Evolutionary conservation across 2,329 filamentous ascomycete genomes (phyloP).

Genomic region (Aspergillus fischeri): DNA sequence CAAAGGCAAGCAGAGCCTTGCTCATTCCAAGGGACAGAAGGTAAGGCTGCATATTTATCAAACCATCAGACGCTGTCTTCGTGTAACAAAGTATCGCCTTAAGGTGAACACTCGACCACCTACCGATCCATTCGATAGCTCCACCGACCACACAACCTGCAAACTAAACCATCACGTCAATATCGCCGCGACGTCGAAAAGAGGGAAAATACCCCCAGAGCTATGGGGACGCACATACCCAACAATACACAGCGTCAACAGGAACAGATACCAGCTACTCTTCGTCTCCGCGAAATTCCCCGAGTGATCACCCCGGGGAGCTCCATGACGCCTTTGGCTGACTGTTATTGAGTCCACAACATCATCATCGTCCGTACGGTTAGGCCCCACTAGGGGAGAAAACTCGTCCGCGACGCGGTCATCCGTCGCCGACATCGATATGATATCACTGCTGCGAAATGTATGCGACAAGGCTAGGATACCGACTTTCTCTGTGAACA

Average conservation of each 20-base stretch:
- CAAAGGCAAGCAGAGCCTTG: constrained; percentile 76
- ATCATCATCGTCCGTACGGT: constrained; percentile 12
- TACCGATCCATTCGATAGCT: constrained; percentile 84
- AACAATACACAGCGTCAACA: constrained; percentile 81
- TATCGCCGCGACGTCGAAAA: not conserved
- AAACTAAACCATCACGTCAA: constrained; percentile 47
- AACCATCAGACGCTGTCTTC: not conserved
- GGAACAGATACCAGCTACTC: constrained; percentile 77
- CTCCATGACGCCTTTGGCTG: constrained; percentile 12
- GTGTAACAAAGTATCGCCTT: not conserved
- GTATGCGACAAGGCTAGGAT: not conserved
- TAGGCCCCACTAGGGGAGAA: constrained; percentile 28
- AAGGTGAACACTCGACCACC: constrained; percentile 20
- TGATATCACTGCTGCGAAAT: not conserved
- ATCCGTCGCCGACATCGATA: constrained; percentile 15
- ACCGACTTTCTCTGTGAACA: not conserved
- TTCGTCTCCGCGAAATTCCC: constrained; percentile 56
- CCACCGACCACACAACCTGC: constrained; percentile 94
- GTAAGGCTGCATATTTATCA: constrained; percentile 52
- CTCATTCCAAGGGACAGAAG: constrained; percentile 74
- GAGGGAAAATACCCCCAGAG: not conserved
- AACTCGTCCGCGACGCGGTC: constrained; percentile 19
- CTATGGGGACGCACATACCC: constrained; percentile 44
- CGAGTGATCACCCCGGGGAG: constrained; percentile 40
- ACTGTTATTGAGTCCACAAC: constrained; percentile 15